Percentiles rank a stretch among this genome's conserved stretches.
Evolutionary conservation across 2,329 filamentous ascomycete species (phyloP).

Genomic region (Penicillium sclerotigenum): DNA sequence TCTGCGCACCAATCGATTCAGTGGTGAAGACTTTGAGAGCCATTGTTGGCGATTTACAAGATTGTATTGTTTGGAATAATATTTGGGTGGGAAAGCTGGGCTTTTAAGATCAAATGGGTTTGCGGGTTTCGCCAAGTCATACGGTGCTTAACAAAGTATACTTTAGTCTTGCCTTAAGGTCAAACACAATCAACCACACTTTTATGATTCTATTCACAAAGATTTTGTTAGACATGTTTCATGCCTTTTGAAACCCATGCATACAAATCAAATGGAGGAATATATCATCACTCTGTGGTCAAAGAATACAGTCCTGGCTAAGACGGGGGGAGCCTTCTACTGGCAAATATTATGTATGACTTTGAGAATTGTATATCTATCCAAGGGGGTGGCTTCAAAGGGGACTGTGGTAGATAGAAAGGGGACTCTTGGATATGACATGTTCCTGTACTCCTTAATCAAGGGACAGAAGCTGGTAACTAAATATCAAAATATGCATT

Average conservation of each 20-base stretch:
- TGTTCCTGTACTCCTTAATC: neutral
- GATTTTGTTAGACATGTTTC: neutral
- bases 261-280: neutral
- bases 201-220: neutral
- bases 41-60: neutral
- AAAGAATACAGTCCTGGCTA: neutral
- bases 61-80: neutral
- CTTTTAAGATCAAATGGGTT: neutral
- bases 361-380: neutral
- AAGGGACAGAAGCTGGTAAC: neutral
- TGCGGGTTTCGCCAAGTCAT: neutral
- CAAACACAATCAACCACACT: neutral
- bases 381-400: neutral
- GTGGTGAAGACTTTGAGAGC: constrained; percentile 14
- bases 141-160: neutral
- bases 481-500: neutral
- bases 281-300: neutral
- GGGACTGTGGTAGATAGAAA: neutral
- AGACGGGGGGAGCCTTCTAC: neutral
- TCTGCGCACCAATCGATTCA: constrained; percentile 12
- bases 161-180: neutral
- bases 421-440: neutral
- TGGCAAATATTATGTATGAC: neutral
- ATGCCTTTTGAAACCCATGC: neutral
- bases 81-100: neutral